These are phyloP conservation scores for Fusarium papillatum DNA, from an alignment of 2,329 filamentous ascomycete species.

Conservation along the genomic window DNA sequence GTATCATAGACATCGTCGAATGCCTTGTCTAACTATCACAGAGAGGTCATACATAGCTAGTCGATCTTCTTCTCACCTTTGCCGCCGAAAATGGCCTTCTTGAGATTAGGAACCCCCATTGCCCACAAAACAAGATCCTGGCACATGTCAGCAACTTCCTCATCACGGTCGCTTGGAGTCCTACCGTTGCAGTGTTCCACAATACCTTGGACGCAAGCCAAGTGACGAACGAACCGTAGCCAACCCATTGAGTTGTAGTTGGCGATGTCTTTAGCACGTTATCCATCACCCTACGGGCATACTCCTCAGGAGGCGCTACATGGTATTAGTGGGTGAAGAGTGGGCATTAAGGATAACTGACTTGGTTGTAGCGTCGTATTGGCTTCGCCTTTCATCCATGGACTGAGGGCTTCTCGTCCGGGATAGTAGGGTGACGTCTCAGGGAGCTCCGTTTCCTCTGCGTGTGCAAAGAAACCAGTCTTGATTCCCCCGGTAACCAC, in stretches of 20 bases:
- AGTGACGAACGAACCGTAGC: slow-evolving; percentile 22
- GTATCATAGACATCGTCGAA: not conserved
- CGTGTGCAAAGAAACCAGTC: slow-evolving; percentile 52
- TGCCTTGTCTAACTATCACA: not conserved
- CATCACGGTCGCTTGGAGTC: not conserved
- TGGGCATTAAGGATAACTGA: not conserved
- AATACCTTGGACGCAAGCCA: slow-evolving; percentile 35
- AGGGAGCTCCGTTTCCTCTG: slow-evolving; percentile 57
- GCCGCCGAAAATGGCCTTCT: slow-evolving; percentile 18
- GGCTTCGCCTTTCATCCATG: slow-evolving; percentile 29
- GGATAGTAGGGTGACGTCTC: slow-evolving; percentile 39
- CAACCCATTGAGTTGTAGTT: slow-evolving; percentile 19
- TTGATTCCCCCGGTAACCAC: slow-evolving; percentile 48
- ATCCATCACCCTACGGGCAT: slow-evolving; percentile 33
- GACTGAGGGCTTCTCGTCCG: slow-evolving; percentile 22
- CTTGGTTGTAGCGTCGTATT: slow-evolving; percentile 22
- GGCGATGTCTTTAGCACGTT: slow-evolving; percentile 29
- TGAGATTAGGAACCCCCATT: slow-evolving; percentile 29
- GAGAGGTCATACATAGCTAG: not conserved
- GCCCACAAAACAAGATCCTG: slow-evolving; percentile 27
- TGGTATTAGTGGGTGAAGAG: not conserved
- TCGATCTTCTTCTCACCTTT: not conserved
- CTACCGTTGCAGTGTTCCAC: slow-evolving; percentile 30
- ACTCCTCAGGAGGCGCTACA: slow-evolving; percentile 34
- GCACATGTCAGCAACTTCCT: not conserved